Evolutionary conservation across 2,329 filamentous ascomycete species (phyloP).

Genomic region (Aspergillus pseudoterreus): DNA sequence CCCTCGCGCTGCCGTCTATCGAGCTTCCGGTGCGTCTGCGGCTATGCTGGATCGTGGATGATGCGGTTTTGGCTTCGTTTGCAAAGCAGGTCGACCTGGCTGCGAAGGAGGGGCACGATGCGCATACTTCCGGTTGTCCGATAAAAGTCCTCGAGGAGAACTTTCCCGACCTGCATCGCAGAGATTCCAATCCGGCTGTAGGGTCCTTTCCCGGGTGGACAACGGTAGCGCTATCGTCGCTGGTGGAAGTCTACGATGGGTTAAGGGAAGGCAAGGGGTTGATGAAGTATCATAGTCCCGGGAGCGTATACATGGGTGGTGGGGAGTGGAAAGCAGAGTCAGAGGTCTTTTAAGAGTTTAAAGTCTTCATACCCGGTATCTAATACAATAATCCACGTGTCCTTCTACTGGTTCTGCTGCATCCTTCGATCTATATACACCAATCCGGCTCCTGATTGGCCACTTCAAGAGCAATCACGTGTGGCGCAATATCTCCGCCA

Average conservation of each 20-base stretch:
- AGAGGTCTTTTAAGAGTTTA: background rate
- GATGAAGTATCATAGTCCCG: slow-evolving; percentile 21
- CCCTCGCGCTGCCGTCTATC: slow-evolving; percentile 20
- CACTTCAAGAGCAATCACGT: slow-evolving; percentile 27
- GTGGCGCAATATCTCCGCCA: slow-evolving; percentile 2
- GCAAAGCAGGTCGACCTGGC: slow-evolving; percentile 12
- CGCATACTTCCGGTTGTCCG: slow-evolving; percentile 15
- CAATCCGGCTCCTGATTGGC: slow-evolving; percentile 21
- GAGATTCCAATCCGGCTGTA: slow-evolving; percentile 9
- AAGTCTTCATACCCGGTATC: background rate
- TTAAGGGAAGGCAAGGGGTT: slow-evolving; percentile 21
- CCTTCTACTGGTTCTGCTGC: no score
- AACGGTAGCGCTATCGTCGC: slow-evolving; percentile 19
- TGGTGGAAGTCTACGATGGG: slow-evolving; percentile 26
- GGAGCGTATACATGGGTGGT: slow-evolving; percentile 20
- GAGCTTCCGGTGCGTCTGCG: slow-evolving; percentile 25
- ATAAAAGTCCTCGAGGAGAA: slow-evolving; percentile 29
- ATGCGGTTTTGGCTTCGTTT: slow-evolving; percentile 19
- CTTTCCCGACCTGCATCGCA: slow-evolving; percentile 21
- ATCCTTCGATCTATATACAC: background rate
- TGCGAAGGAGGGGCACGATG: slow-evolving; percentile 8
- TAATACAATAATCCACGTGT: background rate
- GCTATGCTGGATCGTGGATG: slow-evolving; percentile 25
- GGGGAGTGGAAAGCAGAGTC: slow-evolving; percentile 18
- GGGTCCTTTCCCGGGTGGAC: slow-evolving; percentile 23